Conservation (phyloP, 2,329 filamentous ascomycete genomes). For the Neocucurbitaria cava region DNA sequence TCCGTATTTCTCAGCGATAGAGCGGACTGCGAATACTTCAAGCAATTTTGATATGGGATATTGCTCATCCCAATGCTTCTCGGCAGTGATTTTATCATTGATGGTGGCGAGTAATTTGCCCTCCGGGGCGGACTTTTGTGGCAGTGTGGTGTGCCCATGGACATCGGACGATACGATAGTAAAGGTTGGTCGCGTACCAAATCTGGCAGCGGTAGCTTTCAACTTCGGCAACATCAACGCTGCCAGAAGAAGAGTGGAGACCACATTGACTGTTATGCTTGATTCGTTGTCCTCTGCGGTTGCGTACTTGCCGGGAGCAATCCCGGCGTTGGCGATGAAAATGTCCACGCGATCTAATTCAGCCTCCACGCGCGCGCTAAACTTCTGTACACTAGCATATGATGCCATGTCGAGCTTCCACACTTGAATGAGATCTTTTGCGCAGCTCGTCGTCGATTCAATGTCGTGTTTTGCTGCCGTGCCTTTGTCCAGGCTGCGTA, state of each 20-base stretch:
- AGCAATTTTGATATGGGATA: constrained; percentile 37
- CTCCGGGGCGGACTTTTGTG: constrained; percentile 20
- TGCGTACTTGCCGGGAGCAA: constrained; percentile 24
- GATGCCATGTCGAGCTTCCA: constrained; percentile 34
- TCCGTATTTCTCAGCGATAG: constrained; percentile 15
- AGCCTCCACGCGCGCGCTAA: constrained; percentile 23
- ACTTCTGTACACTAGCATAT: constrained; percentile 24
- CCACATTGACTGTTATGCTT: constrained; percentile 62
- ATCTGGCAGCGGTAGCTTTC: constrained; percentile 20
- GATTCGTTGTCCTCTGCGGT: constrained; percentile 36
- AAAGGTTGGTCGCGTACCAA: constrained; percentile 18
- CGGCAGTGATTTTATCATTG: constrained; percentile 11
- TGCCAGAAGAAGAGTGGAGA: constrained; percentile 58
- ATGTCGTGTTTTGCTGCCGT: constrained; percentile 35
- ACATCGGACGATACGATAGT: constrained; percentile 19
- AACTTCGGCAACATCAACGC: constrained; percentile 53
- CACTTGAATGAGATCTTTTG: constrained; percentile 25
- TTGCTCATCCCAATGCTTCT: constrained; percentile 13
- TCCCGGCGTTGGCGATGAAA: constrained; percentile 44
- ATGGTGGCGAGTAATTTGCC: constrained; percentile 28
- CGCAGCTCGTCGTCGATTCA: constrained; percentile 10
- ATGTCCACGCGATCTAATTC: constrained; percentile 38
- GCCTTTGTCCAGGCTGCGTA: constrained; percentile 38
- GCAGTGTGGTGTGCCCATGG: constrained; percentile 17
- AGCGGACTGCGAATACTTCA: constrained; percentile 27